These are phyloP conservation scores for Solanum neorickii DNA, from an alignment of 257 asterid genomes.

Conservation along the genomic window DNA sequence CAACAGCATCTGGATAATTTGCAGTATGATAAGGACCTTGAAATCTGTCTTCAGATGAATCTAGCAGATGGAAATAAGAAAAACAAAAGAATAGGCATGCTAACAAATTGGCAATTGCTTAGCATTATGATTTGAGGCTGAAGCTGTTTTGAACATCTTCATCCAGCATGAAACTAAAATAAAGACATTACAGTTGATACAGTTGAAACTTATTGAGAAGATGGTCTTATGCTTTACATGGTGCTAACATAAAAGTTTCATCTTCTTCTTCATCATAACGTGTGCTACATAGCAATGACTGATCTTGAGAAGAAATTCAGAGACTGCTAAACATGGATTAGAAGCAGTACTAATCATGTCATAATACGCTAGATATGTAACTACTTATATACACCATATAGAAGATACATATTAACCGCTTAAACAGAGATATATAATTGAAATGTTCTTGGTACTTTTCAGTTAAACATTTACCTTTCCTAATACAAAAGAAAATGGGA, in stretches of 20 bases:
- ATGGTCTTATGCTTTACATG: neutral
- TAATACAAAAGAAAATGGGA: neutral
- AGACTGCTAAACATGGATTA: neutral
- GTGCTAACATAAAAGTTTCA: neutral
- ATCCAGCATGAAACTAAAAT: neutral
- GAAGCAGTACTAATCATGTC: neutral
- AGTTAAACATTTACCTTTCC: neutral
- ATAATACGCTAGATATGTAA: neutral
- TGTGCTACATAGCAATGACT: neutral
- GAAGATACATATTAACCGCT: neutral
- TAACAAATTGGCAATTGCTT: neutral
- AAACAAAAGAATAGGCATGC: neutral
- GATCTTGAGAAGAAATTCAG: neutral
- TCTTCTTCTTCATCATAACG: neutral
- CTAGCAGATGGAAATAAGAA: neutral
- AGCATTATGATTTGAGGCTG: neutral
- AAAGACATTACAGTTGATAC: neutral
- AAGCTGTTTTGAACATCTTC: neutral
- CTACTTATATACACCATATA: neutral
- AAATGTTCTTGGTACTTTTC: neutral
- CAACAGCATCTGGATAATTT: neutral
- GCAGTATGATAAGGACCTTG: neutral
- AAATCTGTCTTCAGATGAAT: neutral
- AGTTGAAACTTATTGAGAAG: neutral
- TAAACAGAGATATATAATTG: neutral